A percentile compares a stretch with the other conserved stretches of the same genome.
Conservation (phyloP, 2,329 filamentous ascomycete species). For the Delphinella strobiligena region DNA sequence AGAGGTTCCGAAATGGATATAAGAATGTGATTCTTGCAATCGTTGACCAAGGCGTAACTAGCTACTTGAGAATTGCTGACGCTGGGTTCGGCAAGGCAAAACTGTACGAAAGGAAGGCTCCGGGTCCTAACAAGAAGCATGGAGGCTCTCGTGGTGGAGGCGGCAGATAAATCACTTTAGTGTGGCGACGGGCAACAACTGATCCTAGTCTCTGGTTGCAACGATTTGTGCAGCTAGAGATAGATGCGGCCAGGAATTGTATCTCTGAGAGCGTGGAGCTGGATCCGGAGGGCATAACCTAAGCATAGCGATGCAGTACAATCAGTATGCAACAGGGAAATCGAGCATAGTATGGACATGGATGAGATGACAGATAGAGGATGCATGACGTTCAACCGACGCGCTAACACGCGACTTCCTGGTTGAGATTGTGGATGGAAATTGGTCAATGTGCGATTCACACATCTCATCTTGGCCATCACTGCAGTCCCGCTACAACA, state of each 20-base stretch:
- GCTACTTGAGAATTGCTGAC: conserved; percentile 73
- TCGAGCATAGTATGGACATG: too few relatives aligned
- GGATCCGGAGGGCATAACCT: too few relatives aligned
- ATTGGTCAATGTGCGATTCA: too few relatives aligned
- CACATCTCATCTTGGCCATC: too few relatives aligned
- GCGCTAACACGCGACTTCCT: too few relatives aligned
- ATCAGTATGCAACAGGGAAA: too few relatives aligned
- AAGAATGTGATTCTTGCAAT: conserved; percentile 77
- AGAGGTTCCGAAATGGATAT: conserved; percentile 71
- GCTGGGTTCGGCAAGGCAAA: conserved; percentile 61
- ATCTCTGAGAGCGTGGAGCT: neutral
- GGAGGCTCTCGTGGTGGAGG: conserved; percentile 27
- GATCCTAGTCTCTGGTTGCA: neutral
- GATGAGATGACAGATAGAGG: too few relatives aligned
- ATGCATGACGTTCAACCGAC: too few relatives aligned
- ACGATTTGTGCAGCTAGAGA: conserved; percentile 1
- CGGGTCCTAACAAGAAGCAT: conserved; percentile 21
- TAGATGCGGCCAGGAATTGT: neutral
- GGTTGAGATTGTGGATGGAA: too few relatives aligned
- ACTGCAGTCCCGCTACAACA: too few relatives aligned
- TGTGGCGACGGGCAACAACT: neutral
- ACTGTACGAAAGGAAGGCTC: conserved; percentile 47
- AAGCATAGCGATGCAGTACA: too few relatives aligned
- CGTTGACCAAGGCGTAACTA: conserved; percentile 81
- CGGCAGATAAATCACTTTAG: too few relatives aligned